phyloP scores from a whole-genome alignment of 495 filamentous ascomycete genomes.

The Penicillium flavigenum region DNA sequence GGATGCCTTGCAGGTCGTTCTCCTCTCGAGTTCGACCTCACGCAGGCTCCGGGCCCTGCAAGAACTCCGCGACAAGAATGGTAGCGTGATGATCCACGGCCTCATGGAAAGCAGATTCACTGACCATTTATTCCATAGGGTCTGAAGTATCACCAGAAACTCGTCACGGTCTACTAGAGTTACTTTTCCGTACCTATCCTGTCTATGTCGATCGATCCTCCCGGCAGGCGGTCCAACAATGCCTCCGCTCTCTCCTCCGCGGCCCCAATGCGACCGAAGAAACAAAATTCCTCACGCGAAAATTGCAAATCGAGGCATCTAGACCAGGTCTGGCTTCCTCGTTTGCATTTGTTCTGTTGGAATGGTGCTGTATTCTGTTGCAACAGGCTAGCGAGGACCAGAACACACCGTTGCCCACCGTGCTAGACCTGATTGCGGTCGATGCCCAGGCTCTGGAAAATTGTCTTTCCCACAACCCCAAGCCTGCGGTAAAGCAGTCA shows the following conservation, averaged over 20 bases:
- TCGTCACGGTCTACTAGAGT: constrained; percentile 52
- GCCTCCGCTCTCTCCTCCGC: constrained; percentile 64
- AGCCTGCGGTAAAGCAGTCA: constrained; percentile 58
- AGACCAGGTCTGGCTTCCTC: constrained; percentile 73
- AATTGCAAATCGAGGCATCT: constrained; percentile 59
- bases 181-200: constrained; percentile 82
- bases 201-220: constrained; percentile 85
- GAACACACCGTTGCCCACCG: constrained; percentile 62
- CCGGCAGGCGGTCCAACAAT: constrained; percentile 74
- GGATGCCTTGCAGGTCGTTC: constrained; percentile 44
- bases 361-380: constrained; percentile 80
- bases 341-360: constrained; percentile 83
- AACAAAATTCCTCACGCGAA: constrained; percentile 59
- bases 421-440: constrained; percentile 58
- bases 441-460: constrained; percentile 72
- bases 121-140: constrained; percentile 23
- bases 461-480: constrained; percentile 64
- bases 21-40: constrained; percentile 51
- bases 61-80: constrained; percentile 49
- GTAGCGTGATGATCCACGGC: constrained; percentile 25
- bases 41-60: constrained; percentile 49
- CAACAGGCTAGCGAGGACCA: constrained; percentile 54
- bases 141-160: constrained; percentile 38
- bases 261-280: constrained; percentile 48
- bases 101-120: background rate